Base-by-base conservation (phyloP, 164 flowering plant species). In the Kalanchoe fedtschenkoi region DNA sequence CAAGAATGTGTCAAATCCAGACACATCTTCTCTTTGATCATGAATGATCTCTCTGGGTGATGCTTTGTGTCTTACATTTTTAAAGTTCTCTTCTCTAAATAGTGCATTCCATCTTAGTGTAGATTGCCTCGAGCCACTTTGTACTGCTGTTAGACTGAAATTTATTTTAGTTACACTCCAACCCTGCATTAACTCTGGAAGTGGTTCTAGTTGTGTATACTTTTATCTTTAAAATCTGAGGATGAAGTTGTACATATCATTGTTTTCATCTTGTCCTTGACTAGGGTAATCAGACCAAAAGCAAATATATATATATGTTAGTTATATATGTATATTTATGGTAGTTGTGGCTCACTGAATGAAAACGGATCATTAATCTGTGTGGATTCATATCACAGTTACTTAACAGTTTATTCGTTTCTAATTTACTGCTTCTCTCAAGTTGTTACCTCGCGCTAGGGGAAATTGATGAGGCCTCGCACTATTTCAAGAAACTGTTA, bases 401-500 rank as follows among this genome's bases (percentile, higher is more conserved):
- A 51, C 13, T 51, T 0, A 24, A 14, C 3, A 17, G 24, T 51
- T 2, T 51, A 32, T 5, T 51, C 26, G 56, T 51, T 26, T 26
- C 32, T 47, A 47, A 37, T 60, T 60, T 8, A 1, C 19, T 53
- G 47, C 66, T 44, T 41, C 42, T 60, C 65, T 65, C 16, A 71
- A 95, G 99, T 66, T 89, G 96, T 69, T 77, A 88, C 78, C 96
- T 95, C 71, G 61, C 76, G 46, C 77, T 95, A 53, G 99, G 99
- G 63, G 96, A 95, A 72, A 69, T 80, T 66, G 88, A 82, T 67
- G 70, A 83, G 60, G 97, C 97, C 57, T 34, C 71, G n/a, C 65
- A 62, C 60, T 73, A 72, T 74, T 95, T 75, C 69, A 77, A 62
- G 34, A 79, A 74, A 57, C 80, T 81, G 72, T 66, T 86, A 71